Evolutionary conservation across 306 rosid genomes (phyloP).

Genomic region (Malus asiatica): DNA sequence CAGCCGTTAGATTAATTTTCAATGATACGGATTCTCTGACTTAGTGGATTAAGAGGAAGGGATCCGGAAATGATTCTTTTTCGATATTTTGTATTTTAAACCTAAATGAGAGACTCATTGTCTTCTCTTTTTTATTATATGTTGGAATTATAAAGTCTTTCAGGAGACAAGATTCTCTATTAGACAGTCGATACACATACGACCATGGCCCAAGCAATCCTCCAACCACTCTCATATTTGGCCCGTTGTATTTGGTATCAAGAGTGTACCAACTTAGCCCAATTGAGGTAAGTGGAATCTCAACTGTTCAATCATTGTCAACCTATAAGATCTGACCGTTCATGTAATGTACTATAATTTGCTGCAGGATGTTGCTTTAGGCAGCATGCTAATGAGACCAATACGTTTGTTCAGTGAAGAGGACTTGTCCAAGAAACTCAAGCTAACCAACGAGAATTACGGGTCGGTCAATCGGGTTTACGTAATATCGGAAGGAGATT

Average conservation of each 20-base stretch:
- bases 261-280: conserved; percentile 23
- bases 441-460: conserved; percentile 7
- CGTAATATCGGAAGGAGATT: conserved; percentile 20
- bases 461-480: conserved; percentile 31
- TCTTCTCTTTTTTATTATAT: neutral
- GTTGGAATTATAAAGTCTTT: neutral
- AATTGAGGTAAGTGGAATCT: conserved; percentile 9
- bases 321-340: neutral
- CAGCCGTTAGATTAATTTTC: too few species aligned
- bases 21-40: too few species aligned
- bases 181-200: conserved; percentile 10
- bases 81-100: too few species aligned
- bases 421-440: conserved; percentile 20
- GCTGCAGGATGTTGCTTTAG: conserved; percentile 23
- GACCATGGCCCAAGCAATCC: conserved; percentile 27
- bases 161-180: neutral
- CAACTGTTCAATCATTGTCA: neutral
- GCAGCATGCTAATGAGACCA: conserved; percentile 31
- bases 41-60: too few species aligned
- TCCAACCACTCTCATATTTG: conserved; percentile 23
- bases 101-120: neutral
- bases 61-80: too few species aligned
- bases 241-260: conserved; percentile 12
- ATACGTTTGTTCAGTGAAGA: conserved; percentile 13
- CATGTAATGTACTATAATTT: neutral